Evolutionary conservation across 2,329 filamentous ascomycete genomes (phyloP), one percentile per base, ranked within the genome.

Genomic region (Fusarium sambucinum): DNA sequence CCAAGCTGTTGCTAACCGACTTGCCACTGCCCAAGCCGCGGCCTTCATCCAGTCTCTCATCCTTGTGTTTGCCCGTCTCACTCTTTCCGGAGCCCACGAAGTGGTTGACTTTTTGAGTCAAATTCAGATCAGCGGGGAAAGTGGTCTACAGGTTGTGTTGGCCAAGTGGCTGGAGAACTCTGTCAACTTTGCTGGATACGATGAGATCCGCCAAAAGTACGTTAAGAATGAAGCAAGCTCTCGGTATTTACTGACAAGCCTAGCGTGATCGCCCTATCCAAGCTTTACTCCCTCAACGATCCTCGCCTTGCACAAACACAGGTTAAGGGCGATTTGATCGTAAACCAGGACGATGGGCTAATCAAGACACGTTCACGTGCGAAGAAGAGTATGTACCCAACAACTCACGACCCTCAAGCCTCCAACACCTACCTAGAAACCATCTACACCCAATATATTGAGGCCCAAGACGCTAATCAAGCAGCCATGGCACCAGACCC

Each of bases 161-260:
- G 87, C 90, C 80, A 97, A 98, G 80, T 99, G 96, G 96, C 84
- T 99, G 1, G 96, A 98, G 81, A 97, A 98, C 79, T 97, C 94
- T 6, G 88, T 97, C 79, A 97, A 92, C 79, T 99, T 99, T 80
- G 94, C 94, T n/a, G 96, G 96, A 14, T 99, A 97, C 73, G 94
- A 98, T 74, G 95, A 97, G 79, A 98, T 98, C 73, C 89, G 94
- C 72, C 93, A 97, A 79, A 99, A 98, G 92, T 94, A 83, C 79
- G 89, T 83, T 17, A 4, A 23, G 10, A 38, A 3, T 29, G 23
- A 19, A 30, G 19, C 7, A 13, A 3, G 19, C n/a, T 1, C 25
- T 29, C 19, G 38, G 8, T 25, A 11, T 32, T 19, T 63, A 48
- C 80, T 82, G 74, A 83, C 69, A 29, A 17, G 19, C 35, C 9